Evolutionary conservation across 1,284 basidiomycete species (phyloP).

Genomic region (Trichosporon inkin): DNA sequence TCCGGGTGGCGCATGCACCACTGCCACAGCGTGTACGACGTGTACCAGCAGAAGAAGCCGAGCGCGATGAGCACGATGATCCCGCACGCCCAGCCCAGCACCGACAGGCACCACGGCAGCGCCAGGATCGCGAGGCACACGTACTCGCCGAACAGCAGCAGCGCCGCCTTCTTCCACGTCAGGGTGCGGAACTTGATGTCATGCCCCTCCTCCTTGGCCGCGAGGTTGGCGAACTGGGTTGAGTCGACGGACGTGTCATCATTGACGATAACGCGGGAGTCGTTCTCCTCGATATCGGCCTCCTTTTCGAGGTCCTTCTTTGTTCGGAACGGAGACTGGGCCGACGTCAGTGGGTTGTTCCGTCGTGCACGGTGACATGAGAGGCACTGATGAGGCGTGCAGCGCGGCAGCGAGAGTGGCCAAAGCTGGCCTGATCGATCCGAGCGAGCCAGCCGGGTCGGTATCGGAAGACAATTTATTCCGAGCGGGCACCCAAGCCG

Average conservation of each 20-base stretch:
- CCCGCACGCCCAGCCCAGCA: slow-evolving; percentile 43
- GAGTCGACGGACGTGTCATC: slow-evolving; percentile 3
- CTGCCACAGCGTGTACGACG: slow-evolving; percentile 44
- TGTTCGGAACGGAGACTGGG: neutral
- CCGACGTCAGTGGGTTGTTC: neutral
- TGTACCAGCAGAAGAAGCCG: slow-evolving; percentile 51
- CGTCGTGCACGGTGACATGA: no score
- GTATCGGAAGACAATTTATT: no score
- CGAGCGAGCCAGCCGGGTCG: no score
- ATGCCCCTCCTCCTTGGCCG: slow-evolving; percentile 37
- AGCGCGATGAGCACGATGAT: slow-evolving; percentile 60
- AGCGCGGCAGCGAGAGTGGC: no score
- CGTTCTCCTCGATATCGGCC: neutral
- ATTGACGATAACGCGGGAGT: neutral
- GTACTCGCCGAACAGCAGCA: slow-evolving; percentile 47
- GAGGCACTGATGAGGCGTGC: no score
- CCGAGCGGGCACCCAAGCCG: no score
- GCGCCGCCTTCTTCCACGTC: slow-evolving; percentile 45
- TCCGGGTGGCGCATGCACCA: slow-evolving; percentile 62
- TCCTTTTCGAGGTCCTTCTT: slow-evolving; percentile 6
- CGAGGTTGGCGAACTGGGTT: slow-evolving; percentile 30
- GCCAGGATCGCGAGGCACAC: slow-evolving; percentile 50
- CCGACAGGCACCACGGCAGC: slow-evolving; percentile 40
- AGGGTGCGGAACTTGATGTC: slow-evolving; percentile 38
- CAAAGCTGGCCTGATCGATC: no score